Percentiles rank a stretch among this genome's conserved stretches.
Conservation (phyloP, 2,329 filamentous ascomycete genomes). For the Corinectria fuckeliana region DNA sequence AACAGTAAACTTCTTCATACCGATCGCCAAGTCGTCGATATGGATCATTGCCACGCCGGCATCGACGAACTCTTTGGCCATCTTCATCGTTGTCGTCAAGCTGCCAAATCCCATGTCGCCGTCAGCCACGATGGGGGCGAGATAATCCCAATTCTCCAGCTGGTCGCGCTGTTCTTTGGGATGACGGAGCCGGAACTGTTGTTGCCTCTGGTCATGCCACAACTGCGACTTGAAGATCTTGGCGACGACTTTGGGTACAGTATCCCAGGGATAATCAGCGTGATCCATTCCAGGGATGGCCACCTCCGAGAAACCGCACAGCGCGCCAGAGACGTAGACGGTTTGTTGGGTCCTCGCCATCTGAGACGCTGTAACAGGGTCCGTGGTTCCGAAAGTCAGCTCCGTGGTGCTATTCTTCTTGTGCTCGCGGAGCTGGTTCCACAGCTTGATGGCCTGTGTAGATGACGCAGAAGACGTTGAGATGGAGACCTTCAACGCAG, state of each 20-base stretch:
- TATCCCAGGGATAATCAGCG: constrained; percentile 51
- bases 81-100: constrained; percentile 48
- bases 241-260: constrained; percentile 48
- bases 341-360: constrained; percentile 39
- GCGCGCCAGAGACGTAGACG: constrained; percentile 49
- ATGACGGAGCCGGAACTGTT: constrained; percentile 45
- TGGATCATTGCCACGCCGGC: constrained; percentile 52
- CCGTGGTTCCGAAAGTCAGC: constrained; percentile 47
- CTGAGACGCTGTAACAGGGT: constrained; percentile 44
- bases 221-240: constrained; percentile 49
- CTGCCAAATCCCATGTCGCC: constrained; percentile 52
- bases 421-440: constrained; percentile 44
- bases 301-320: constrained; percentile 48
- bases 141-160: constrained; percentile 47
- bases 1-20: constrained; percentile 52
- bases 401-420: constrained; percentile 43
- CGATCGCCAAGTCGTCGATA: constrained; percentile 50
- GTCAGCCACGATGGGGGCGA: constrained; percentile 50
- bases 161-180: constrained; percentile 37
- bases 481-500: constrained; percentile 41
- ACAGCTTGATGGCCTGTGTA: constrained; percentile 45
- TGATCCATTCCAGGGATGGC: constrained; percentile 48
- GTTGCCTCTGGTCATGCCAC: constrained; percentile 50
- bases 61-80: constrained; percentile 50
- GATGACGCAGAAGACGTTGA: constrained; percentile 40